phyloP scores from a whole-genome alignment of 192 early-diverging fungal species.

The Dissophora globulifera region DNA sequence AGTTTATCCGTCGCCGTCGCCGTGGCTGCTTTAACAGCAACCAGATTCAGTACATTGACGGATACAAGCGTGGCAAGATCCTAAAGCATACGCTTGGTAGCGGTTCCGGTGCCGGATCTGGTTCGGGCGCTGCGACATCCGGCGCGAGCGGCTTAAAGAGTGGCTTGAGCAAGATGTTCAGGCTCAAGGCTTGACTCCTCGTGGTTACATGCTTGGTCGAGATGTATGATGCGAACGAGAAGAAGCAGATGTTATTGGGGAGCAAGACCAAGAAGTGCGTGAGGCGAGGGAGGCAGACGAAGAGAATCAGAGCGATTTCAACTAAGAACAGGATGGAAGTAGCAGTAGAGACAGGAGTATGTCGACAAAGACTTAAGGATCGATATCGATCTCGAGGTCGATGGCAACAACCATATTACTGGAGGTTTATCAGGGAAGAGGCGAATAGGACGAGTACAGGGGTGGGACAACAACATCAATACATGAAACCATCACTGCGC shows the following conservation, averaged over 20 bases:
- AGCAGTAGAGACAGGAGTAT: too few relatives aligned
- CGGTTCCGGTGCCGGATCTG: slow-evolving; percentile 11
- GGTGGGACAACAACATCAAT: not conserved
- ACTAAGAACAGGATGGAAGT: too few relatives aligned
- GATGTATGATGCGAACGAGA: not conserved
- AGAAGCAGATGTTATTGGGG: not conserved
- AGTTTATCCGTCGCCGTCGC: slow-evolving; percentile 77
- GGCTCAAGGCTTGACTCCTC: slow-evolving; percentile 53
- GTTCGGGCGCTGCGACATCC: not conserved
- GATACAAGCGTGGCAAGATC: slow-evolving; percentile 56
- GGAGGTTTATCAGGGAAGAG: not conserved
- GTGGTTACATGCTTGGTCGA: slow-evolving; percentile 8
- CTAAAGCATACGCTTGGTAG: slow-evolving; percentile 43
- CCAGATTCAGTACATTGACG: slow-evolving; percentile 76
- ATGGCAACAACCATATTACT: too few relatives aligned
- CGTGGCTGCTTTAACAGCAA: slow-evolving; percentile 84
- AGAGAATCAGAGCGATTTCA: too few relatives aligned
- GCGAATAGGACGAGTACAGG: too few relatives aligned
- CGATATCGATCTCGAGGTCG: too few relatives aligned
- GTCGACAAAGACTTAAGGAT: too few relatives aligned
- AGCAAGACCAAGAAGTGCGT: not conserved
- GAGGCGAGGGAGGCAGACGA: not conserved
- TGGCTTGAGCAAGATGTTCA: slow-evolving; percentile 55
- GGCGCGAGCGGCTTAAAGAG: slow-evolving; percentile 38
- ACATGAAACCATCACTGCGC: not conserved